Evolutionary conservation across 73 alveolate species (phyloP).

Genomic region (Paramecium sonneborni): DNA sequence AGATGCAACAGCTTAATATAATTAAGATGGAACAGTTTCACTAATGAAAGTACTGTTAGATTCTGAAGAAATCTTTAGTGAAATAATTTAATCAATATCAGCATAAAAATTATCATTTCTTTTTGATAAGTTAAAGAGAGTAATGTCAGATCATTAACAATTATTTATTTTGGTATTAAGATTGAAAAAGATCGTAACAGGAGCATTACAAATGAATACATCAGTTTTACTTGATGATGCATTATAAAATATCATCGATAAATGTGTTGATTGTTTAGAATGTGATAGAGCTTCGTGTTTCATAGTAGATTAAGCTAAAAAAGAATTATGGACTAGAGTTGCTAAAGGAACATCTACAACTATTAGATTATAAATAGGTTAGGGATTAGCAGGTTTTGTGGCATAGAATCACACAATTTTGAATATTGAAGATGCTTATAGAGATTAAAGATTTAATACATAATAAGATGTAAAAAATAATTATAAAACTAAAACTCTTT

Average conservation of each 20-base stretch:
- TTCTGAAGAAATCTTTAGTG: slow-evolving; percentile 36
- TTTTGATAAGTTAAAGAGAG: slow-evolving; percentile 29
- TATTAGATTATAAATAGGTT: slow-evolving; percentile 70
- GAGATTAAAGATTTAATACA: slow-evolving; percentile 75
- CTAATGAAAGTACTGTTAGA: slow-evolving; percentile 12
- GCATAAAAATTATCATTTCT: slow-evolving; percentile 17
- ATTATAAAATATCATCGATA: slow-evolving; percentile 62
- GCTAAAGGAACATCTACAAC: slow-evolving; percentile 71
- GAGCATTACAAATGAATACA: slow-evolving; percentile 60
- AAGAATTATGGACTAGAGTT: slow-evolving; percentile 77
- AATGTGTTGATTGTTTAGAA: slow-evolving; percentile 60
- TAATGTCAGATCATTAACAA: slow-evolving; percentile 37
- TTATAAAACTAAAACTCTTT: slow-evolving; percentile 73
- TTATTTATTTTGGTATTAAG: slow-evolving; percentile 46
- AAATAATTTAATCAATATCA: slow-evolving; percentile 1
- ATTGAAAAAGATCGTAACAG: slow-evolving; percentile 56
- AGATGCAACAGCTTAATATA: slow-evolving; percentile 17
- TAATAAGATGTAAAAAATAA: slow-evolving; percentile 71
- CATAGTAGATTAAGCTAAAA: slow-evolving; percentile 71
- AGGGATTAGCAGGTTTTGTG: slow-evolving; percentile 80
- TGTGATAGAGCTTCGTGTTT: slow-evolving; percentile 82
- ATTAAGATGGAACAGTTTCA: slow-evolving; percentile 29
- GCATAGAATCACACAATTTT: slow-evolving; percentile 57
- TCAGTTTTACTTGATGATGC: slow-evolving; percentile 71
- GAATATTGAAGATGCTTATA: slow-evolving; percentile 76